Conservation (phyloP, 2,329 filamentous ascomycete genomes). For the Helotiales sp. region DNA sequence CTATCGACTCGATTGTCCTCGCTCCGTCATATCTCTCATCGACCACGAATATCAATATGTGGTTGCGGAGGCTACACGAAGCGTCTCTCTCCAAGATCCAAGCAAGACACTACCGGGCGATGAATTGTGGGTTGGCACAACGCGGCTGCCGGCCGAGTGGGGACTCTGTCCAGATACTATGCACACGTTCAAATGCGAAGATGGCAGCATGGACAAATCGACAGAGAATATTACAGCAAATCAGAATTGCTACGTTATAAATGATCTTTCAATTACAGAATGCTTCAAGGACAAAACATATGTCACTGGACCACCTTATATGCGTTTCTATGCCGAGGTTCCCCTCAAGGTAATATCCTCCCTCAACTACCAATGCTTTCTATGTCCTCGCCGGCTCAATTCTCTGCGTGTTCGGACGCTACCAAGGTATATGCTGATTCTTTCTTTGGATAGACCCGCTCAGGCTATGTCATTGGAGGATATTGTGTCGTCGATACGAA, state of each 20-base stretch:
- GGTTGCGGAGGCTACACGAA: conserved; percentile 26
- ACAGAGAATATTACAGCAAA: conserved; percentile 17
- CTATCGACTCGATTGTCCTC: conserved; percentile 44
- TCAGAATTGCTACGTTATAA: conserved; percentile 21
- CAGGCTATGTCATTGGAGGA: conserved; percentile 51
- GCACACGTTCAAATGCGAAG: conserved; percentile 21
- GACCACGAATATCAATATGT: conserved; percentile 27
- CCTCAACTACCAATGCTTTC: too few species aligned
- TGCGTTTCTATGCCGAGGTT: conserved; percentile 30
- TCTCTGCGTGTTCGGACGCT: too few species aligned
- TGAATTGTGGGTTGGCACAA: conserved; percentile 22
- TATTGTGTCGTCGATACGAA: conserved; percentile 59
- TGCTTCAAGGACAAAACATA: conserved; percentile 22
- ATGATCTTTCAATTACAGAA: conserved; percentile 22
- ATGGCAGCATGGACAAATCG: conserved; percentile 12
- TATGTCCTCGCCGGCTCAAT: too few species aligned
- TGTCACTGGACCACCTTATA: conserved; percentile 21
- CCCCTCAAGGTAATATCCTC: too few species aligned
- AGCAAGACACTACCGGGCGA: conserved; percentile 14
- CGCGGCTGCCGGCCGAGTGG: conserved; percentile 16
- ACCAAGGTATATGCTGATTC: too few species aligned
- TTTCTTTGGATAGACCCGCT: too few species aligned
- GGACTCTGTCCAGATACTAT: conserved; percentile 27
- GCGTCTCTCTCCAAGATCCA: conserved; percentile 19
- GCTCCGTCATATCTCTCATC: conserved; percentile 45